Evolutionary conservation across 106 monocot species (phyloP), one percentile per base, ranked within the genome.

Genomic region (Posidonia australis): DNA sequence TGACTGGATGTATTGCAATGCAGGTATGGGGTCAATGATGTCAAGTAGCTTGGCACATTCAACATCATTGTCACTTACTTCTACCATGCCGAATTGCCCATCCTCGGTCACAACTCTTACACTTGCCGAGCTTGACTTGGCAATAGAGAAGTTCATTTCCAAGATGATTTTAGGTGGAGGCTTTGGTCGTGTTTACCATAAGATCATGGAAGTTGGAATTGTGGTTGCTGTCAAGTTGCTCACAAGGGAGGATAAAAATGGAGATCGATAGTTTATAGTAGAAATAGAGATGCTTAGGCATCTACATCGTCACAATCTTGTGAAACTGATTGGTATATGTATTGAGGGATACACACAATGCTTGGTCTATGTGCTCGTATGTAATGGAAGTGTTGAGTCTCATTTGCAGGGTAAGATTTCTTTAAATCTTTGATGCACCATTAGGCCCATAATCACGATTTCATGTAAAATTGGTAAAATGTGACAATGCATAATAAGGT

Each of bases 291-390:
- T 87, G 81, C 87, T 98, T 42, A 90, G 96, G 67, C 79, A 84
- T 60, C 63, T 98, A 49, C 96, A 98, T 77, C 96, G 90, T 57
- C 82, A 86, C 46, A 98, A 98, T 76, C 84, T 98, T 68, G 87
- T 98, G 69, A 98, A 98, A 60, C 67, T 98, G 72, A 84, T 98
- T 70, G 96, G 96, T 48, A 85, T 98, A 67, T 98, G 96, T 63
- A 85, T 85, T 49, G 90, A 98, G 60, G 80, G 77, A 28, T 72
- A 29, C 46, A 78, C 51, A 57, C 80, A 87, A 46, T 88, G 88
- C 67, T 48, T 88, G 43, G 77, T 88, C 18, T 88, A 84, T 69
- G 84, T 84, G 69, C 76, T 88, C 52, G 62, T 88, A 24, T 77
- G 67, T 46, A 88, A 88, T 74, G 88, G 88, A 49, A 88, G 88